Conservation (phyloP, 148 eudicot species). For the Rhododendron ferrugineum region DNA sequence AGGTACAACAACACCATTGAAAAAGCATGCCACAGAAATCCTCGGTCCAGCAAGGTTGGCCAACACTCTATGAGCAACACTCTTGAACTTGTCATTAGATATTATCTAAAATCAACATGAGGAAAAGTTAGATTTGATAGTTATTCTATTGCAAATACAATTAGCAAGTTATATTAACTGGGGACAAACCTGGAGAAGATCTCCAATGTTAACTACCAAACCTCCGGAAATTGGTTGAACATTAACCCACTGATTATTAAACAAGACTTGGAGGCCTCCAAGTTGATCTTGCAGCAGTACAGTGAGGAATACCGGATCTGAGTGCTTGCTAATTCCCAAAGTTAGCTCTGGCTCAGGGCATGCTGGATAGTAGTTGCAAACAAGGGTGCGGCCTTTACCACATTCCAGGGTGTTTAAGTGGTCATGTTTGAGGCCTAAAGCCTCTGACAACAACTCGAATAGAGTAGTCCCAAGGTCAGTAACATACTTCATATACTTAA, state of each 20-base stretch:
- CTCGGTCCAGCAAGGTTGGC: constrained; percentile 32
- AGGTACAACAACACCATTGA: neutral
- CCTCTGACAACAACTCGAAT: constrained; percentile 5
- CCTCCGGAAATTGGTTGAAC: neutral
- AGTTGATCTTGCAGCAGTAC: constrained; percentile 8
- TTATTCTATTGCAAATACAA: neutral
- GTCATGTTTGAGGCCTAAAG: neutral
- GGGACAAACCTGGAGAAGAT: constrained; percentile 7
- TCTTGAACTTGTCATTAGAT: constrained; percentile 22
- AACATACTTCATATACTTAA: neutral
- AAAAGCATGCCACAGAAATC: constrained; percentile 26
- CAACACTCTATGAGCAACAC: constrained; percentile 27
- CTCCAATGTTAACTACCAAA: constrained; percentile 10
- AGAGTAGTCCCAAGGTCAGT: neutral
- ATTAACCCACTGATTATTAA: constrained; percentile 10
- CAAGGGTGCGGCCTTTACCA: neutral
- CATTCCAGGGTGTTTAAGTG: constrained; percentile 3
- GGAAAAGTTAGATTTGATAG: neutral
- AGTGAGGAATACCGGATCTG: constrained; percentile 8
- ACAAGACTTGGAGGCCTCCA: constrained; percentile 10
- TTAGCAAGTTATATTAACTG: neutral
- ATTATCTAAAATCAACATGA: constrained; percentile 15
- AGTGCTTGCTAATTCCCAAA: constrained; percentile 3
- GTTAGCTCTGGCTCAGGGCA: constrained; percentile 14
- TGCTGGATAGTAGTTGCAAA: constrained; percentile 4